phyloP scores from a whole-genome alignment of 768 basidiomycete genomes.

The Strobilomyces dryophilus region DNA sequence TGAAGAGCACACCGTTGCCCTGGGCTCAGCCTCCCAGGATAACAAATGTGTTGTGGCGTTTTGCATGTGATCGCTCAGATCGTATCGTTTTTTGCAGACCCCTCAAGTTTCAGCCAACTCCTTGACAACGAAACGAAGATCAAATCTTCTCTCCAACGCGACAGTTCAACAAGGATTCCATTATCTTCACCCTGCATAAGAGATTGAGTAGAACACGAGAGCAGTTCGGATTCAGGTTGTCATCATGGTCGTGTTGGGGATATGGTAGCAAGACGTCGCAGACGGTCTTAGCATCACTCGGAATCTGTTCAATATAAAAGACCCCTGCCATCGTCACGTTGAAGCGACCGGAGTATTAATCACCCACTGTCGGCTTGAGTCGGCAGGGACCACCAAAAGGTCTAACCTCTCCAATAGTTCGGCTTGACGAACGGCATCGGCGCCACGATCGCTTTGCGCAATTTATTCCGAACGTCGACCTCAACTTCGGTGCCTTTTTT shows the following conservation, averaged over 20 bases:
- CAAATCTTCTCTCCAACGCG: too few species aligned
- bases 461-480: constrained; percentile 81
- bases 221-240: not conserved
- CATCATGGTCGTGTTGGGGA: not conserved
- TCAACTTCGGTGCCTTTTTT: constrained; percentile 86
- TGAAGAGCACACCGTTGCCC: too few species aligned
- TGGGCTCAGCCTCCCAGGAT: too few species aligned
- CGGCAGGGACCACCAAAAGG: too few species aligned
- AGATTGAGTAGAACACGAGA: not conserved
- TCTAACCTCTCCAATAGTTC: constrained; percentile 70
- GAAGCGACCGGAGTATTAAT: not conserved
- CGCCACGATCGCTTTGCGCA: constrained; percentile 67
- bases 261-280: not conserved
- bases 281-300: not conserved
- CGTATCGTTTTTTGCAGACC: too few species aligned
- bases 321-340: not conserved
- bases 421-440: constrained; percentile 87
- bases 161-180: too few species aligned
- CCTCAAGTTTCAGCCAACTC: too few species aligned
- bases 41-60: too few species aligned
- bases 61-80: too few species aligned
- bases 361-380: not conserved
- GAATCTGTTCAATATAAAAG: not conserved
- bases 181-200: too few species aligned
- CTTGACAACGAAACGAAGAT: too few species aligned